Percentiles rank a stretch among this genome's conserved stretches.
Evolutionary conservation across 345 rosid genomes (phyloP).

Genomic region (Rubroshorea leprosula): DNA sequence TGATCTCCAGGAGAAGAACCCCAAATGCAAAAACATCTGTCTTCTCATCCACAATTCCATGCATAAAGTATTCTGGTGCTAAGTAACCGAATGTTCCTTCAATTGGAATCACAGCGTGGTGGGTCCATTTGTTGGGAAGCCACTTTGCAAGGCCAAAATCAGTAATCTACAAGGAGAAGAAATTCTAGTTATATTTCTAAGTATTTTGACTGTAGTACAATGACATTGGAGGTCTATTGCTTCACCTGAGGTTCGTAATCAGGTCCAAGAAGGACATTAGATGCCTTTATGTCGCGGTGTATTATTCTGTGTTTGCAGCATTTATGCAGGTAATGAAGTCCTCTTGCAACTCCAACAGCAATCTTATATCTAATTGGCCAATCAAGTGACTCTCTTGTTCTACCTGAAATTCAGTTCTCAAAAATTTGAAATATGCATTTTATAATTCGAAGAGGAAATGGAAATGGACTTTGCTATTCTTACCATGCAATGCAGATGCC

Average conservation of each 20-base stretch:
- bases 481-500: constrained; percentile 76
- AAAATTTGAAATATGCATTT: too few relatives aligned
- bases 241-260: constrained; percentile 83
- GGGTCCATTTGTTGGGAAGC: constrained; percentile 92
- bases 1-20: constrained; percentile 76
- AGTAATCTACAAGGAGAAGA: constrained; percentile 43
- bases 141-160: constrained; percentile 97
- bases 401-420: constrained; percentile 30
- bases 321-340: constrained; percentile 86
- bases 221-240: background rate
- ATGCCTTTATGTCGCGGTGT: constrained; percentile 92
- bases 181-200: background rate
- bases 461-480: constrained; percentile 7
- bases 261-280: constrained; percentile 85
- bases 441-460: background rate
- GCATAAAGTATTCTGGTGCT: constrained; percentile 95
- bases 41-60: constrained; percentile 91
- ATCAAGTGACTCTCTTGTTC: constrained; percentile 31
- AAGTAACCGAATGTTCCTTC: constrained; percentile 98
- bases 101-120: constrained; percentile 79
- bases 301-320: constrained; percentile 82
- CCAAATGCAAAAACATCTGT: constrained; percentile 90
- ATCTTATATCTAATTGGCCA: constrained; percentile 79
- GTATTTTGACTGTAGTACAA: background rate
- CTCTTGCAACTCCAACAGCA: constrained; percentile 69